phyloP scores from a whole-genome alignment of 2,329 filamentous ascomycete genomes.

The Trichophyton equinum region DNA sequence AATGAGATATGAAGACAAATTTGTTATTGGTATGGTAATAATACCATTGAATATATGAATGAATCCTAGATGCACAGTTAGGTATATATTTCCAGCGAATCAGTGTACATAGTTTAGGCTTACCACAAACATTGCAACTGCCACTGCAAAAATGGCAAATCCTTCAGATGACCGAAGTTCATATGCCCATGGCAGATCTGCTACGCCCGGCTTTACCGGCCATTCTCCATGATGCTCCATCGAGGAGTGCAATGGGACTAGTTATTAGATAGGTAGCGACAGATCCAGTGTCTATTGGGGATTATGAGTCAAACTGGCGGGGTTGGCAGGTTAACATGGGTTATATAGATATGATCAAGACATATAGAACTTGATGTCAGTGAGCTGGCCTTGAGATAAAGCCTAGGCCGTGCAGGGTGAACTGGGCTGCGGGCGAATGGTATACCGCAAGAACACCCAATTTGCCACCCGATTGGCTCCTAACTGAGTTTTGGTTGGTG shows the following conservation, averaged over 20 bases:
- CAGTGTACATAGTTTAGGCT: not conserved
- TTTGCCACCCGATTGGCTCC: not conserved
- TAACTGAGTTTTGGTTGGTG: not conserved
- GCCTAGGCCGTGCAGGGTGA: not conserved
- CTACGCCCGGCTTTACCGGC: not conserved
- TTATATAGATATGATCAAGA: not conserved
- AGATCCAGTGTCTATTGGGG: not conserved
- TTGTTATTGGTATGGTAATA: not conserved
- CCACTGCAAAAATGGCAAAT: conserved; percentile 4
- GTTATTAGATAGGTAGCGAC: not conserved
- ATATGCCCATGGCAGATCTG: conserved; percentile 1
- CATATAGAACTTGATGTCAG: not conserved
- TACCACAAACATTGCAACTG: conserved; percentile 6
- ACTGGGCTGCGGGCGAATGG: not conserved
- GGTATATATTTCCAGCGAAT: not conserved
- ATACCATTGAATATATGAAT: conserved; percentile 6
- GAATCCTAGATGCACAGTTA: not conserved
- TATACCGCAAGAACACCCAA: not conserved
- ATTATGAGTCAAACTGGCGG: not conserved
- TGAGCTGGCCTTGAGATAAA: not conserved
- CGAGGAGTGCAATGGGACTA: not conserved
- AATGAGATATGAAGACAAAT: not conserved
- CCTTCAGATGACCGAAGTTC: conserved; percentile 2
- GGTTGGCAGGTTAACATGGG: not conserved
- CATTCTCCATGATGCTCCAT: not conserved